These are phyloP conservation scores for Brettanomyces bruxellensis DNA, from an alignment of 805 yeast species.

Conservation along the genomic window DNA sequence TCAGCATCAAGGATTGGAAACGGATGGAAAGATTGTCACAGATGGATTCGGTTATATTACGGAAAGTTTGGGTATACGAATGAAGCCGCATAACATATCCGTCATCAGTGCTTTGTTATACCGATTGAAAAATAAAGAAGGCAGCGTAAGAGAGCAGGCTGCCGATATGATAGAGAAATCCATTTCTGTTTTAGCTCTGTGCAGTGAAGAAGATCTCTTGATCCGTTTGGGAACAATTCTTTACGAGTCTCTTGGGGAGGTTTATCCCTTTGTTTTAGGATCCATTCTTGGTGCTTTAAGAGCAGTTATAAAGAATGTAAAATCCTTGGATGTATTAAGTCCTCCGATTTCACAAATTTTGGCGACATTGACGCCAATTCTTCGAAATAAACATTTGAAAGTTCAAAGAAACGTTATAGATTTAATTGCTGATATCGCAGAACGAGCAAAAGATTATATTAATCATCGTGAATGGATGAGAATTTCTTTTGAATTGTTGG, in stretches of 20 bases:
- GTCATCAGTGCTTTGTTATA: constrained; percentile 65
- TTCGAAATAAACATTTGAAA: constrained; percentile 80
- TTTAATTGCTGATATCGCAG: constrained; percentile 76
- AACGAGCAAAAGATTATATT: constrained; percentile 67
- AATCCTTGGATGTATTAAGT: constrained; percentile 44
- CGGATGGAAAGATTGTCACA: constrained; percentile 35
- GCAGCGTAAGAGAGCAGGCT: constrained; percentile 74
- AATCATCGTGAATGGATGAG: constrained; percentile 97
- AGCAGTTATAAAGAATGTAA: constrained; percentile 51
- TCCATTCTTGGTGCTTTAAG: constrained; percentile 68
- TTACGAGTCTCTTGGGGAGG: constrained; percentile 90
- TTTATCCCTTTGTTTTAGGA: constrained; percentile 87
- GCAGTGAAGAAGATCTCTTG: constrained; percentile 56
- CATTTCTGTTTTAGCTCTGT: constrained; percentile 55
- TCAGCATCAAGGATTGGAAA: constrained; percentile 64
- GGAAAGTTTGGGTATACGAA: constrained; percentile 50
- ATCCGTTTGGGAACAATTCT: constrained; percentile 65
- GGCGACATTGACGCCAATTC: constrained; percentile 85
- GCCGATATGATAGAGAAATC: constrained; percentile 65
- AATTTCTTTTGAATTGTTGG: constrained; percentile 82
- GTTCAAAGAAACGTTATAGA: constrained; percentile 80
- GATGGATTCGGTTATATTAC: constrained; percentile 59
- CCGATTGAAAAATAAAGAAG: constrained; percentile 60
- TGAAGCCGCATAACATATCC: constrained; percentile 63
- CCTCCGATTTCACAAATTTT: constrained; percentile 79